These are phyloP conservation scores for Adansonia madagascariensis DNA, from an alignment of 441 rosid species.

Conservation along the genomic window DNA sequence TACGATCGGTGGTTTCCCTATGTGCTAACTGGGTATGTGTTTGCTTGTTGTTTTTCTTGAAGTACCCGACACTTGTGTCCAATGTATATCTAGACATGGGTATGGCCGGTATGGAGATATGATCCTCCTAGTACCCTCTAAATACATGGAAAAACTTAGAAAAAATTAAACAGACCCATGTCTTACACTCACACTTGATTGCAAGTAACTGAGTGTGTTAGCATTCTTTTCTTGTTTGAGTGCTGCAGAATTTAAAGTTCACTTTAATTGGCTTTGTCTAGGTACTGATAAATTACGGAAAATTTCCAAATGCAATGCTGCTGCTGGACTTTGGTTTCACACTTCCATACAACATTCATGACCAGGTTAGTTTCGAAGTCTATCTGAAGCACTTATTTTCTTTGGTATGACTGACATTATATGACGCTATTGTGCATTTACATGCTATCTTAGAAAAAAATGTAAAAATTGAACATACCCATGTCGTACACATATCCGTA, in stretches of 20 bases:
- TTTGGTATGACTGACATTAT: not conserved
- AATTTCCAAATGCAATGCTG: conserved; percentile 73
- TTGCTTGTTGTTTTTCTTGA: too few species aligned
- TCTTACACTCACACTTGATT: too few species aligned
- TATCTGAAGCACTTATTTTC: conserved; percentile 14
- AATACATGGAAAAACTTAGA: too few species aligned
- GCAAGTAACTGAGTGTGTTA: not conserved
- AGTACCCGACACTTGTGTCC: too few species aligned
- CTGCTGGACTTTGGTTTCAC: conserved; percentile 84
- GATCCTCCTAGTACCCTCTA: too few species aligned
- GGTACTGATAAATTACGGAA: conserved; percentile 77
- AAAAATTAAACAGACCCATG: too few species aligned
- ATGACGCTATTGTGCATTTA: not conserved
- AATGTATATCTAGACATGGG: too few species aligned
- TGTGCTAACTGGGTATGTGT: not conserved
- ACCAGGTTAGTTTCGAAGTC: conserved; percentile 60
- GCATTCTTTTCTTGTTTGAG: conserved; percentile 3
- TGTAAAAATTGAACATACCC: too few species aligned
- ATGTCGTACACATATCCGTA: too few species aligned
- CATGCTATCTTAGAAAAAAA: not conserved
- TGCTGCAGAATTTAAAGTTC: conserved; percentile 17
- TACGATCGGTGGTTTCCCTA: not conserved
- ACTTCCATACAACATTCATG: conserved; percentile 63
- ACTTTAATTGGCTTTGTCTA: conserved; percentile 34
- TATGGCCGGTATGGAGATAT: too few species aligned